Conservation (phyloP, 1,139 yeast species). For the Magnusiomyces starmeri region DNA sequence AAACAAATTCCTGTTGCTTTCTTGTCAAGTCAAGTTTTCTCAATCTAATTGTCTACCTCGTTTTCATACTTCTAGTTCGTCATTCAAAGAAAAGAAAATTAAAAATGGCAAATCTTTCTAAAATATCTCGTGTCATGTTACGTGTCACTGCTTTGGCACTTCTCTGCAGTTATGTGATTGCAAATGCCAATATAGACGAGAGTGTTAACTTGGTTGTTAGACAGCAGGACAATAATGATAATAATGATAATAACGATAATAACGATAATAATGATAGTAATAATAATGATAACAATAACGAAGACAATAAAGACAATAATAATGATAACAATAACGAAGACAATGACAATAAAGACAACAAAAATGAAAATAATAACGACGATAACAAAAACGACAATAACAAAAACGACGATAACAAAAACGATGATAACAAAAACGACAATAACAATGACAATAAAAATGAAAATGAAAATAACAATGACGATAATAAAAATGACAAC, state of each 20-base stretch:
- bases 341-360: not conserved
- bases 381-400: slow-evolving; percentile 8
- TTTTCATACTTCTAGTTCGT: too few species aligned
- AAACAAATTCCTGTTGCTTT: too few species aligned
- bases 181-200: not conserved
- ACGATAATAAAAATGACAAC: slow-evolving; percentile 8
- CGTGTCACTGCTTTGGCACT: not conserved
- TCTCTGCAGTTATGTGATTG: not conserved
- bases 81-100: too few species aligned
- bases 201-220: not conserved
- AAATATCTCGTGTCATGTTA: not conserved
- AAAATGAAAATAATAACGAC: not conserved
- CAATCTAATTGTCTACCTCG: too few species aligned
- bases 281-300: too few species aligned
- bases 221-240: not conserved
- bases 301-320: not conserved
- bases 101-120: not conserved
- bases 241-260: not conserved
- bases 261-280: not conserved
- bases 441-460: slow-evolving; percentile 2
- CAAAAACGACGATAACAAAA: slow-evolving; percentile 7
- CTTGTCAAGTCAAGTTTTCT: too few species aligned
- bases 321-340: not conserved
- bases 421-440: not conserved
- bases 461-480: slow-evolving; percentile 5